Evolutionary conservation across 1,284 basidiomycete genomes (phyloP), one percentile per base, ranked within the genome.

Genomic region (Microbotryum intermedium): DNA sequence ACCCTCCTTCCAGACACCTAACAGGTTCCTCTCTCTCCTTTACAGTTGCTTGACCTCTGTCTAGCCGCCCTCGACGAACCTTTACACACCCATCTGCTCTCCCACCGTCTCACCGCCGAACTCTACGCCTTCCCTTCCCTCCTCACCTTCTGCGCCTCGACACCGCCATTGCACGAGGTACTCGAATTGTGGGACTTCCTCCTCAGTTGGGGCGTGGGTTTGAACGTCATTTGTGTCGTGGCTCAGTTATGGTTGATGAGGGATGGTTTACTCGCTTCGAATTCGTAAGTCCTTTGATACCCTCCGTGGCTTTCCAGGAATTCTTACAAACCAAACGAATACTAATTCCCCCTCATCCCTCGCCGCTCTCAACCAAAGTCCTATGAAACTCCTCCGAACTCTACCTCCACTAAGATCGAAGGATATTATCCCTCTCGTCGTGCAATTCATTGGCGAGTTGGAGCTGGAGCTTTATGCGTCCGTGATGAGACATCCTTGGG

Each of bases 111-210:
- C n/a, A 87, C 86, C n/a, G 94, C 94, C 6, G 92, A 97, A 73
- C 84, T 98, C 42, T 97, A 97, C 74, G 94, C 93, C 1, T 97
- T 98, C 71, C 90, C 94, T 50, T 95, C 93, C 58, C 84, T 97
- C 26, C 80, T 98, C 63, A 98, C 94, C 0, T 77, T 97, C 29
- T 97, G 92, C 74, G 94, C 93, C 11, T 95, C 93, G 71, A 97
- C 94, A 18, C 93, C 93, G 2, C 94, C 94, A 0, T 79, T 98
- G 1, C 87, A 91, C 71, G 87, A 97, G 77, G 92, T 97, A 13
- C 79, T 97, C 20, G 85, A 86, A 69, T 78, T 98, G 53, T 98
- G 94, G 94, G 94, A 98, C 75, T 98, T 97, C 73, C 81, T 98
- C 16, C 81, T 97, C 30, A 90, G 93, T 2, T 97, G 93, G 71